Evolutionary conservation across 139 green algal species (phyloP), one percentile per base, ranked within the genome.

Genomic region (Monoraphidium neglectum): DNA sequence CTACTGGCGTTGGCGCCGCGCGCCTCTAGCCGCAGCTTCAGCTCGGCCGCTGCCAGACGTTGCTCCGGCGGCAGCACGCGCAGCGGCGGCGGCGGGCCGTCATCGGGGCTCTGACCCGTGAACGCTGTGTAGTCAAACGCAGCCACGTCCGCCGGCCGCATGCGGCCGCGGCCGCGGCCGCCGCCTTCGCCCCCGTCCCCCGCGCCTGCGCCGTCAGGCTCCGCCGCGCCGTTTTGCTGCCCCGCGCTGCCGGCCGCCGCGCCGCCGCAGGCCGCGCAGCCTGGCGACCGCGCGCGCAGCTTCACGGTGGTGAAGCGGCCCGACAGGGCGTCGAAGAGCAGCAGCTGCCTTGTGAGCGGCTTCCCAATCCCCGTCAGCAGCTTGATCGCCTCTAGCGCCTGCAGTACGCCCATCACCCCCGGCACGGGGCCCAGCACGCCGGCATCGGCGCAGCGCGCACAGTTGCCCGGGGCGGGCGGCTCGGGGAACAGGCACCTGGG

Each of bases 351-450:
- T 10, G 71, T 75, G 65, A 93, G 51, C 2, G 87, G 79, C 40
- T 90, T 74, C 1, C 94, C 94, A 1, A 95, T 77, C 0, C 87
- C 86, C 32, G 84, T 64, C 30, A 95, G 47, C 26, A 98, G 64
- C 88, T 99, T 99, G 74, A 98, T 84, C 6, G 87, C 91, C 86
- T 99, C 96, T 12, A 98, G 72, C 0, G 96, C 94, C 87, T 98
- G 94, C 78, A 99, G 76, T 15, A 79, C 83, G 49, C 96, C 96
- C 57, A 99, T 97, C 28, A 97, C 80, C 13, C 96, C 96, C 3
- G 94, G 94, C 47, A 98, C 92, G 32, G 88, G 81, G 0, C 95
- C 95, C 65, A 99, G 83, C 71, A 99, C 95, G 0, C 95, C 95
- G 3, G 89, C 90, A 60, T 99, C 95, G 1, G 88, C 86, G 86